phyloP scores from a whole-genome alignment of 139 green algal species.

The Deuterostichococcus epilithicus region DNA sequence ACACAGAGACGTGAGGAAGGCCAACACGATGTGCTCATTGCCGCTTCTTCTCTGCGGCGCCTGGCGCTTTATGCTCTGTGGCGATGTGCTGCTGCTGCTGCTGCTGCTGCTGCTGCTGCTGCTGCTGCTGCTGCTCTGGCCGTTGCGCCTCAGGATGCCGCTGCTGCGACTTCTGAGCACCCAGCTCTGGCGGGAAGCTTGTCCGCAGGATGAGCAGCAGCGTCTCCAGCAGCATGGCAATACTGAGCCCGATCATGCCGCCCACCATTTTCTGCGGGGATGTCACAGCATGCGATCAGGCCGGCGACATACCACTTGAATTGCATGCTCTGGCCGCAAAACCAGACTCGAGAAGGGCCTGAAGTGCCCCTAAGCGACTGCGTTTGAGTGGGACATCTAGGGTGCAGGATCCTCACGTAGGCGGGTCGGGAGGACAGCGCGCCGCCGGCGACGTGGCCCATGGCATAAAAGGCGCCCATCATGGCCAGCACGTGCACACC shows the following conservation, averaged over 20 bases:
- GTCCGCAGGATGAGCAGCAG: slow-evolving; percentile 61
- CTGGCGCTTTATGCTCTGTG: no score
- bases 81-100: no score
- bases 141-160: no score
- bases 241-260: slow-evolving; percentile 43
- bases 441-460: slow-evolving; percentile 51
- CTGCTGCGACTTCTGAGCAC: not conserved
- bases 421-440: slow-evolving; percentile 18
- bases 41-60: no score
- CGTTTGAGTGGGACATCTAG: not conserved
- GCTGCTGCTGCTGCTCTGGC: no score
- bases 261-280: slow-evolving; percentile 34
- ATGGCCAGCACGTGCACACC: slow-evolving; percentile 73
- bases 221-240: slow-evolving; percentile 61
- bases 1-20: no score
- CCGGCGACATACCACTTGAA: not conserved
- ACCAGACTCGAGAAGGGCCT: not conserved
- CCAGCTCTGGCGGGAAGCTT: slow-evolving; percentile 25
- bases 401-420: slow-evolving; percentile 3
- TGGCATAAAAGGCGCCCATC: slow-evolving; percentile 72
- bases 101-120: no score
- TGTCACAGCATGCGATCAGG: not conserved
- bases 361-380: not conserved
- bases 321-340: not conserved
- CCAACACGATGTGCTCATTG: no score